Base-by-base conservation (phyloP, 306 rosid genomes). In the Rosa rugosa region DNA sequence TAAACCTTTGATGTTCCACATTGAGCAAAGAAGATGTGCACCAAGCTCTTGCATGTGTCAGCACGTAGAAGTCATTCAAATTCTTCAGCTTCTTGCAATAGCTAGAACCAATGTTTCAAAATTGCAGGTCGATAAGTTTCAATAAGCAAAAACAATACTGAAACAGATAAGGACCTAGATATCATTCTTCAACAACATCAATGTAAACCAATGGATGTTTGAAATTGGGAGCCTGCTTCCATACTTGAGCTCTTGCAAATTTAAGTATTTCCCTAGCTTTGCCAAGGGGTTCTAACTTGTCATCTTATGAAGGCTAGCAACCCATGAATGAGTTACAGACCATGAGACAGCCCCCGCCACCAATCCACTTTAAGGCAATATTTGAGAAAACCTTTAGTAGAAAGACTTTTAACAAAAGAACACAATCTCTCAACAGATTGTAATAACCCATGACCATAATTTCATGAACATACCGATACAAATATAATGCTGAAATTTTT, bases 1-100 rank as follows among this genome's bases (percentile, higher is more conserved):
- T 94, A 83, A 82, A 95, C 98, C 99, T 91, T 95, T 22, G 98
- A 62, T 22, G 97, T 91, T 87, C 98, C 95, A 78, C 97, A 92
- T 81, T 90, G 97, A 72, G 99, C 83, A 70, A 93, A 95, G 87
- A 95, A 95, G 73, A 93, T 31, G 56, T 95, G 93, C 83, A 95
- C 46, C 81, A 95, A 91, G 89, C 98, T 84, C 85, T 90, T 93
- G 87, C 84, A 75, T 67, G 91, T 88, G 73, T 91, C 94, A 27
- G 98, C 85, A 42, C 36, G 88, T 67, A 85, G 73, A 82, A 91
- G 88, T 57, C 17, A 85, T 53, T 90, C 91, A 82, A 86, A 93
- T 79, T 87, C 90, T 84, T 87, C 95, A 75, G 90, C 91, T 86
- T 95, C 99, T 98, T 93, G 91, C 84, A 83, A 84, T 79, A 73